Conservation (phyloP, 2,329 filamentous ascomycete species). For the Penicillium thymicola region DNA sequence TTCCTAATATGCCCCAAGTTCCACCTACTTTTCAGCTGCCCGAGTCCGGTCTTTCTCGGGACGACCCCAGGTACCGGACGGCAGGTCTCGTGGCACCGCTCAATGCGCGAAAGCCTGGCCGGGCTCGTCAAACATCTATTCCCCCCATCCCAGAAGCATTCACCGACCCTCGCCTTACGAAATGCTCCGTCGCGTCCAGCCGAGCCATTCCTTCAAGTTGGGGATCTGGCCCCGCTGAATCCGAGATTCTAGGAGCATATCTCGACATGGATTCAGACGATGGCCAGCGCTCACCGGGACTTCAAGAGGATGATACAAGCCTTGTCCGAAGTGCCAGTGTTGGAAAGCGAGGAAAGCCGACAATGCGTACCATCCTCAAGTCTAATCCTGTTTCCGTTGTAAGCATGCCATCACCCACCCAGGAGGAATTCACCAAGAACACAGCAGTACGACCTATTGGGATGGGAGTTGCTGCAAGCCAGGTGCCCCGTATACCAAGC, state of each 20-base stretch:
- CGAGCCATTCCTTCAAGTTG: conserved; percentile 68
- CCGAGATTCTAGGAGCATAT: conserved; percentile 44
- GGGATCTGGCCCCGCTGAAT: conserved; percentile 50
- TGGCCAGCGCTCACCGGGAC: conserved; percentile 12
- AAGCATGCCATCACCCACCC: conserved; percentile 6
- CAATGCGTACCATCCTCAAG: conserved; percentile 41
- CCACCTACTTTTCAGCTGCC: conserved; percentile 20
- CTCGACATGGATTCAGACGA: conserved; percentile 30
- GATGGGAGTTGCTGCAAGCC: conserved; percentile 3
- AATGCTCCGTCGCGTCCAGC: conserved; percentile 66
- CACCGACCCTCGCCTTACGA: conserved; percentile 48
- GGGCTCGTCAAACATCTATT: conserved; percentile 62
- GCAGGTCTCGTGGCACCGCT: conserved; percentile 32
- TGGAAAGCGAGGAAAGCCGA: conserved; percentile 42
- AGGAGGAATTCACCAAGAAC: conserved; percentile 3
- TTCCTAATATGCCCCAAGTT: conserved; percentile 29
- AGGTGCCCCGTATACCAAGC: conserved; percentile 5
- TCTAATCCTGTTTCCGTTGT: conserved; percentile 22
- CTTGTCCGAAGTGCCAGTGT: conserved; percentile 43
- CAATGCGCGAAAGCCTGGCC: conserved; percentile 43
- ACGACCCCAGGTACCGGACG: conserved; percentile 26
- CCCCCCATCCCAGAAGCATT: conserved; percentile 74
- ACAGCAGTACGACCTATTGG: not conserved
- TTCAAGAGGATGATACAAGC: conserved; percentile 23
- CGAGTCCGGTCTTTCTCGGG: conserved; percentile 17